Percentiles rank a stretch among this genome's conserved stretches.
Conservation (phyloP, 805 yeast species). For the Jamesozyma gamospora region DNA sequence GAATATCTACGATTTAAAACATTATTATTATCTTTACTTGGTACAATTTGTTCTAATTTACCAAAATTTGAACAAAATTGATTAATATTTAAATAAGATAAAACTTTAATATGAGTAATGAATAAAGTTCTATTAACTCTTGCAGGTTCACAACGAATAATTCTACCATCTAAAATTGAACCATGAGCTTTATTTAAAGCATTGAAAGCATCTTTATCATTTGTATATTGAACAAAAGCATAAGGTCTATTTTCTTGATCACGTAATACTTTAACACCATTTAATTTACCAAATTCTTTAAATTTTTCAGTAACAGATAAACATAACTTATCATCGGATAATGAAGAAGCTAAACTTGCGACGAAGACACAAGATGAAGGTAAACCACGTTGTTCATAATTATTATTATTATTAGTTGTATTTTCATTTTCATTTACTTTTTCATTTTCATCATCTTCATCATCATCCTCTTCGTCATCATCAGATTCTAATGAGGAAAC, state of each 20-base stretch:
- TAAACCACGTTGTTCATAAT: conserved; percentile 35
- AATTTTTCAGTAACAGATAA: conserved; percentile 61
- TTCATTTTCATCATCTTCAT: background rate
- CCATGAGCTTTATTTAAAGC: conserved; percentile 67
- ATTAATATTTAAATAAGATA: conserved; percentile 29
- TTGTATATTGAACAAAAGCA: conserved; percentile 81
- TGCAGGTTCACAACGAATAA: conserved; percentile 82
- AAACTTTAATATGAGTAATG: conserved; percentile 30
- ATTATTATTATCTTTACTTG: conserved; percentile 27
- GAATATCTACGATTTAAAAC: conserved; percentile 12
- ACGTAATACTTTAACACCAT: conserved; percentile 70
- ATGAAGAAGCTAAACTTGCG: conserved; percentile 61
- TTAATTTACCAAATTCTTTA: conserved; percentile 57
- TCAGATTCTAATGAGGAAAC: conserved; percentile 18
- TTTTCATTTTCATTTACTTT: background rate
- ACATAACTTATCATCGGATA: conserved; percentile 63
- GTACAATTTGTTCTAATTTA: conserved; percentile 59
- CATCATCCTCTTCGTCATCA: conserved; percentile 1
- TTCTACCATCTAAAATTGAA: conserved; percentile 58
- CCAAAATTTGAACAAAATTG: conserved; percentile 47
- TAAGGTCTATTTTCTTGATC: conserved; percentile 80
- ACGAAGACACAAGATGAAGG: conserved; percentile 87
- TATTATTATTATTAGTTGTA: background rate
- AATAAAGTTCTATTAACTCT: conserved; percentile 81
- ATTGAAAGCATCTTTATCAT: conserved; percentile 53